Evolutionary conservation across 208 protist species (phyloP), one percentile per base, ranked within the genome.

Genomic region (Crithidia brevicula): DNA sequence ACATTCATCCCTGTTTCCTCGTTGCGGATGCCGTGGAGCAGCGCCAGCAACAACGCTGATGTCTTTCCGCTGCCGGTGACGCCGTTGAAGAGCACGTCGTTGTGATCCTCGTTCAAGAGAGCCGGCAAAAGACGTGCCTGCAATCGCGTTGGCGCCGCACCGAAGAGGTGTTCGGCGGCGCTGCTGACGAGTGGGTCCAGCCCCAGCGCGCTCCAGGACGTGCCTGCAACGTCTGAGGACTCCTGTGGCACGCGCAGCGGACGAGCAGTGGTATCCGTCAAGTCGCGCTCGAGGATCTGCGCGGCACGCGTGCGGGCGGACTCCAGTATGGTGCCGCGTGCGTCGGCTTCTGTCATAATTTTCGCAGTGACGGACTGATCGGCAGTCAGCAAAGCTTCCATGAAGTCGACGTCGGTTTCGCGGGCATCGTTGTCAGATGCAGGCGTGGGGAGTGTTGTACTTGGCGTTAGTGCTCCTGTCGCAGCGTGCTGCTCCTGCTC

Each of bases 11-110:
- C 87, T 0, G 69, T 74, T 0, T 68, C 67, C 69, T 95, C 90
- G 10, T 36, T 77, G 28, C 87, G 79, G n/a, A 92, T 77, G 31
- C 79, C 83, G 15, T 95, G 85, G 49, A 95, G 72, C 20, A 90
- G 15, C 2, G 85, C 85, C 28, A 95, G 72, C 33, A 95, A 52
- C n/a, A 95, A 80, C 23, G 85, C 79, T 49, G 77, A 86, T 3
- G 86, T 92, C 67, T 93, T 93, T 11, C 90, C 90, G 63, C 83
- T 92, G 18, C 90, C 90, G 0, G 83, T 93, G 18, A 89, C 85
- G 6, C 85, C 87, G 72, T 90, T 90, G 60, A 95, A 86, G 1
- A 95, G 33, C 11, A 95, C 82, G 34, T 95, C 90, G 72, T 92
- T 92, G 77, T 95, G 87, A 62, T 93, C 90, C 43, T 93, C 90